phyloP scores from a whole-genome alignment of 306 rosid species.

The Sindora glabra region DNA sequence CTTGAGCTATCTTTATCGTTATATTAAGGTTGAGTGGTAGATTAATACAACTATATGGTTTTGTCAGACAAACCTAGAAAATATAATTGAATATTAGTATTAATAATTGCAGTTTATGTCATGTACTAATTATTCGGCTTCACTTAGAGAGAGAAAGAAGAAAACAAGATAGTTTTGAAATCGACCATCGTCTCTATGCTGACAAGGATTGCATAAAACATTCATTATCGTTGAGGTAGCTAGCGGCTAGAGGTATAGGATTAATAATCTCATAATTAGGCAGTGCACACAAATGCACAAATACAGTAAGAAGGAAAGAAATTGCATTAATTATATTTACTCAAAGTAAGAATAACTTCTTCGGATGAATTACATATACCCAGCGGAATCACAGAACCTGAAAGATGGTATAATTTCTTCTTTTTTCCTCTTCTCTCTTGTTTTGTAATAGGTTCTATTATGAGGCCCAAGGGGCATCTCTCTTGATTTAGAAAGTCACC shows the following conservation, averaged over 20 bases:
- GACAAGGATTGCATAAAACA: background rate
- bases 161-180: background rate
- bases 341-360: background rate
- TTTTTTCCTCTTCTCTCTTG: background rate
- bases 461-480: background rate
- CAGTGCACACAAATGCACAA: constrained; percentile 13
- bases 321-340: background rate
- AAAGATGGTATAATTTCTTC: background rate
- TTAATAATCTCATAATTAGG: background rate
- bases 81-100: constrained; percentile 5
- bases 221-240: background rate
- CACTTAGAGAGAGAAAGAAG: constrained; percentile 18
- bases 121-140: constrained; percentile 27
- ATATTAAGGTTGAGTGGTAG: background rate
- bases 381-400: background rate
- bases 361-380: background rate
- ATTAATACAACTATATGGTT: constrained; percentile 11
- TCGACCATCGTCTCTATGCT: background rate
- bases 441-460: background rate
- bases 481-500: background rate
- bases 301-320: constrained; percentile 16
- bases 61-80: constrained; percentile 12
- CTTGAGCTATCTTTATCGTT: background rate
- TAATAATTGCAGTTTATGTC: constrained; percentile 20
- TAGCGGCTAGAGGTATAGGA: constrained; percentile 1